Evolutionary conservation across 768 basidiomycete species (phyloP).

Genomic region (Phylloporus sp.): DNA sequence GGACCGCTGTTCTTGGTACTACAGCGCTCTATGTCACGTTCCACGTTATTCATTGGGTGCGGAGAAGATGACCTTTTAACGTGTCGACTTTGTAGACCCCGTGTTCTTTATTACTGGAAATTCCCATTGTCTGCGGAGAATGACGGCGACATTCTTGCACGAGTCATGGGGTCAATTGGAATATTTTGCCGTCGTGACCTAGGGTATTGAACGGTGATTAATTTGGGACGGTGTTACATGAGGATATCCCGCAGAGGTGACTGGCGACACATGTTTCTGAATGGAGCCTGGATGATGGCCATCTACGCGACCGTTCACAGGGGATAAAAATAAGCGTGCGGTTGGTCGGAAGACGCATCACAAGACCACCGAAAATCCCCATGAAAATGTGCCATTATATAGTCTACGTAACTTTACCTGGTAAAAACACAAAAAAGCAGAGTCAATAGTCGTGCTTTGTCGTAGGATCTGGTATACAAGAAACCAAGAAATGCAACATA

Average conservation of each 20-base stretch:
- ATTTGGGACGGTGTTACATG: conserved; percentile 29
- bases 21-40: conserved; percentile 35
- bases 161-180: conserved; percentile 20
- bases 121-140: conserved; percentile 27
- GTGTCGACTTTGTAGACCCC: conserved; percentile 31
- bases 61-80: conserved; percentile 14
- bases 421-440: conserved; percentile 32
- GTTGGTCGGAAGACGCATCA: conserved; percentile 8
- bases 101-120: conserved; percentile 25
- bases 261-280: conserved; percentile 23
- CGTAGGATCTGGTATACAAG: conserved; percentile 33
- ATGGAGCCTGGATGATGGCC: conserved; percentile 15
- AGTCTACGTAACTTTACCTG: conserved; percentile 34
- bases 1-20: conserved; percentile 40
- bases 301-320: conserved; percentile 26
- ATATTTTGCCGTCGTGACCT: conserved; percentile 15
- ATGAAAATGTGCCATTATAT: conserved; percentile 29
- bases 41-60: conserved; percentile 20
- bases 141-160: conserved; percentile 12
- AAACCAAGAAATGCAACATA: conserved; percentile 31
- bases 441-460: conserved; percentile 33
- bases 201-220: conserved; percentile 32
- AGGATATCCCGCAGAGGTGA: conserved; percentile 29
- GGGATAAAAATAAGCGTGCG: conserved; percentile 30
- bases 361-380: conserved; percentile 20